Conservation (phyloP, 441 rosid species). For the Breynia disticha region DNA sequence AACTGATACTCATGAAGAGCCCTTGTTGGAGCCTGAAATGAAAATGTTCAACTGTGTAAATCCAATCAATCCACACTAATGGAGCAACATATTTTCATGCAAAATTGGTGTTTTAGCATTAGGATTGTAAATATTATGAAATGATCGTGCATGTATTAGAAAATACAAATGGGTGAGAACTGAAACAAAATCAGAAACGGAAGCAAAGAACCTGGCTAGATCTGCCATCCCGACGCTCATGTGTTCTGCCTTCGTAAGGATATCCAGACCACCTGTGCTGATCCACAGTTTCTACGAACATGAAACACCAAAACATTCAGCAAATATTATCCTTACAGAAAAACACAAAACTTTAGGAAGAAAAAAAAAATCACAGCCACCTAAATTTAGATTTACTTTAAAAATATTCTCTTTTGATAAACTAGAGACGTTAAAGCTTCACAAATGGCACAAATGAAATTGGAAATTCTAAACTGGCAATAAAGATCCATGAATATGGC, state of each 20-base stretch:
- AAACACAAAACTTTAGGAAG: background rate
- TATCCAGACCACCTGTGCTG: constrained; percentile 45
- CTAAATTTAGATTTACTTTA: no score
- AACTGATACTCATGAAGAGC: constrained; percentile 64
- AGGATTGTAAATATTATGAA: no score
- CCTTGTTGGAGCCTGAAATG: constrained; percentile 41
- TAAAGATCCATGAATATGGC: no score
- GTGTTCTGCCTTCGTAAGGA: constrained; percentile 53
- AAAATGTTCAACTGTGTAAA: constrained; percentile 10
- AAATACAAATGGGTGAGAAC: background rate
- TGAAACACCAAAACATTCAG: constrained; percentile 8
- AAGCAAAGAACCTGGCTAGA: constrained; percentile 43
- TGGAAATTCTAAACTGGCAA: no score
- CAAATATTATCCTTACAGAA: constrained; percentile 2
- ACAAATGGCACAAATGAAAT: no score
- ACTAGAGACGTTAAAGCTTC: no score
- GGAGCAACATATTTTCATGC: background rate
- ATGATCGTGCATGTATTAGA: background rate
- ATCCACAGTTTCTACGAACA: constrained; percentile 30
- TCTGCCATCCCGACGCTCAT: constrained; percentile 52
- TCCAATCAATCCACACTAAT: constrained; percentile 3
- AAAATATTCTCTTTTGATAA: no score
- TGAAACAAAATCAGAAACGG: constrained; percentile 1
- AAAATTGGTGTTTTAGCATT: background rate
- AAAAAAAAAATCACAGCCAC: no score